Base-by-base conservation (phyloP, 139 green algal genomes). In the Yamagishiella unicocca region DNA sequence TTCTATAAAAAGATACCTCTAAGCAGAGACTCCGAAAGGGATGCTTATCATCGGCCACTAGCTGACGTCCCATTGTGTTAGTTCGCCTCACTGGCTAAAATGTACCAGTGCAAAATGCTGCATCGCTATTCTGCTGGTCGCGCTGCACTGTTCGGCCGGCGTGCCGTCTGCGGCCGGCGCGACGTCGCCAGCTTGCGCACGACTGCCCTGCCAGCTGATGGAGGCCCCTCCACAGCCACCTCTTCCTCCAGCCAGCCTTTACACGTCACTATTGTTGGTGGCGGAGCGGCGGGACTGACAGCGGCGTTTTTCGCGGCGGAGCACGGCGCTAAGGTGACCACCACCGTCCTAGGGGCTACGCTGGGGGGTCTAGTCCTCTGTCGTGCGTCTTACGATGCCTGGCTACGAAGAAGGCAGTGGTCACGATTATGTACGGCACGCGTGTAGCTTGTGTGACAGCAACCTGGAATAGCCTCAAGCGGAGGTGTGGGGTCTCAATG, bases 271-370 rank as follows among this genome's bases (percentile, higher is more conserved):
- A 42, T 86, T 24, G 80, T 86, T 7, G 80, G 80, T 27, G 89
- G 89, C 0, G 89, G 89, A 0, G 89, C 89, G 4, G 89, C 89
- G 29, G 89, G 89, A 0, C 84, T 92, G 1, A 92, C 89, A 10
- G 89, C 89, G 31, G 89, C 89, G 4, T 90, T 89, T 73, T 92
- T 90, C 73, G 89, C 89, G 9, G 89, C 89, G 40, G 74, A 84
- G 12, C n/a, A 88, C 9, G 84, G 84, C 17, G 88, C 88, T 0
- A 78, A 54, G 61, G 87, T 88, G 55, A 2, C 29, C 58, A 6
- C 6, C 6, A 22, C 58, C 21, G 58, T 22, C 50, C 50, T 58
- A 12, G 50, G 14, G 17, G 50, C 50, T 58, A n/a, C 50, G 17
- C 17, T 17, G 17, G 50, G 50, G 17, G 50, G 50, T 58, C 17